Evolutionary conservation across 441 rosid species (phyloP).

Genomic region (Gossypium schwendimanii): DNA sequence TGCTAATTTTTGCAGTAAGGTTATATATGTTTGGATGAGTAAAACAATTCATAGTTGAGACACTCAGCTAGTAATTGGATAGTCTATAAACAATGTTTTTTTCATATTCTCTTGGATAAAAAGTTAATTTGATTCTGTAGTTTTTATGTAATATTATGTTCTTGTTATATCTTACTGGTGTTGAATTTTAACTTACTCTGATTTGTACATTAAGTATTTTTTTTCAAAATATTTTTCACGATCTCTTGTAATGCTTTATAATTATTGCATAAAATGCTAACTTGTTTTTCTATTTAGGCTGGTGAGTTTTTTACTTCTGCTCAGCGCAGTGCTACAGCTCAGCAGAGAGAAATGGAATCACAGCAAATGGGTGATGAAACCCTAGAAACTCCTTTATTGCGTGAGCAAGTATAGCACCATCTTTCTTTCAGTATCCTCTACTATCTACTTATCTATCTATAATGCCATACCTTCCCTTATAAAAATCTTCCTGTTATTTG

Average conservation of each 20-base stretch:
- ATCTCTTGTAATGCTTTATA: not conserved
- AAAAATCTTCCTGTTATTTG: constrained; percentile 10
- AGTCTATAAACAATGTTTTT: not conserved
- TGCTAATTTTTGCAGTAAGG: not conserved
- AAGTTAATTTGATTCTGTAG: not conserved
- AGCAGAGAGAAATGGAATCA: constrained; percentile 62
- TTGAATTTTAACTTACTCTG: not conserved
- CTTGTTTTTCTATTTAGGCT: constrained; percentile 39
- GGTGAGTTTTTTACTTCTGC: constrained; percentile 71
- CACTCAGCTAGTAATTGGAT: not conserved
- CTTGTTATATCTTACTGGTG: not conserved
- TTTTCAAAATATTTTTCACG: no score
- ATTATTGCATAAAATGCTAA: not conserved
- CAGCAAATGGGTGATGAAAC: constrained; percentile 50
- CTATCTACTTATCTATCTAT: not conserved
- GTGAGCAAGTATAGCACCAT: constrained; percentile 41
- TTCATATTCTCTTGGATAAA: not conserved
- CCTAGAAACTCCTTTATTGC: constrained; percentile 66
- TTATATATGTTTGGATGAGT: not conserved
- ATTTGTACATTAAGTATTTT: not conserved
- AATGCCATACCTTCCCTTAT: constrained; percentile 9
- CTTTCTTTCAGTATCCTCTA: not conserved
- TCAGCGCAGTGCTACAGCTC: constrained; percentile 52
- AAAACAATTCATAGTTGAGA: not conserved
- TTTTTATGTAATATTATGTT: not conserved